Base-by-base conservation (phyloP, 139 green algal genomes). In the Trebouxia sp. region DNA sequence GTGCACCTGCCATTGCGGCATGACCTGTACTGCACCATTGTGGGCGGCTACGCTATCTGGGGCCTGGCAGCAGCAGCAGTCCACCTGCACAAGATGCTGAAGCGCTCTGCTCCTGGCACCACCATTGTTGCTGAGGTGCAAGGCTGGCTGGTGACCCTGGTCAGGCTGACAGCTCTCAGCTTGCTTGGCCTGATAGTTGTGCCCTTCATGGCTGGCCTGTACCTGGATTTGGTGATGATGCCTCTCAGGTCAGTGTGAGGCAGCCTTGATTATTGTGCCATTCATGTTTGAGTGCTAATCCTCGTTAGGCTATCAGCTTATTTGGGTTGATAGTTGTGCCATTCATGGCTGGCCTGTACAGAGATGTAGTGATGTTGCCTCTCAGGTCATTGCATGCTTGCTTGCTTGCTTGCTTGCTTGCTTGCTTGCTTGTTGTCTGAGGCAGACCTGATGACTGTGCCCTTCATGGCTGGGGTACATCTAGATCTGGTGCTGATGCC, bases 1-100 rank as follows among this genome's bases (percentile, higher is more conserved):
- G 38, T 65, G 39, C 41, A 47, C 55, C n/a, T 58, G 8, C 78
- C 83, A 6, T 30, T 77, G 26, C 39, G 35, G 55, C 74, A 87
- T 62, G 87, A 90, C 70, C 39, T 88, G 24, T 90, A 90, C 70
- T 55, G 72, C 14, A 70, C 75, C 28, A 39, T 81, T 24, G 38
- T 90, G 41, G 87, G 87, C 8, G 58, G 26, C 28, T 90, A 90
- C 80, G 62, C 80, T n/a, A 48, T 89, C 1, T 90, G 87, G 87
- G 85, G 78, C 15, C n/a, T 39, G 7, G 32, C 50, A 22, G 28
- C 30, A 30, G 38, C 20, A 11, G 43, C 66, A 10, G 6, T 26
- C 12, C 26, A n/a, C 10, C 11, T 86, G 67, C 50, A 50, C 17
- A 47, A 26, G 24, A 8, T 50, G 28, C 32, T 41, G 35, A 15